Percentiles rank a stretch among this genome's conserved stretches.
phyloP scores from a whole-genome alignment of 202 grass and related monocot species.

The Setaria italica region DNA sequence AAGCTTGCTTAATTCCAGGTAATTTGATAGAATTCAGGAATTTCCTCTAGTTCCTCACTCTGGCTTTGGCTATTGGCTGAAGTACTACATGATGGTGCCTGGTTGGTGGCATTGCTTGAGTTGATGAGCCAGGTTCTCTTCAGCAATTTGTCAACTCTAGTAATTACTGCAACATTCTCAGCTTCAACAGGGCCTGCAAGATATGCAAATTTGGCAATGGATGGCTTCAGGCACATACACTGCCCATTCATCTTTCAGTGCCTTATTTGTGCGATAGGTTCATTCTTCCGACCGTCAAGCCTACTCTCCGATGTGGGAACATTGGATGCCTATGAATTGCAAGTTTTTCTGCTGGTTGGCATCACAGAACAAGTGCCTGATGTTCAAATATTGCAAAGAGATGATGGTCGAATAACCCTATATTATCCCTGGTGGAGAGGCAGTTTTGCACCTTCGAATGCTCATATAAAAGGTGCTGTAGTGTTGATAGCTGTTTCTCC shows the following conservation, averaged over 20 bases:
- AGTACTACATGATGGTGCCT: not conserved
- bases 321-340: not conserved
- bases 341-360: not conserved
- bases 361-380: not conserved
- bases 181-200: not conserved
- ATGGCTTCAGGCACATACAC: not conserved
- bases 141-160: not conserved
- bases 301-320: not conserved
- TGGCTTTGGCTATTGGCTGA: not conserved
- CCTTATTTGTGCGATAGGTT: not conserved
- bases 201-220: not conserved
- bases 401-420: not conserved
- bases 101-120: not conserved
- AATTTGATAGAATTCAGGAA: not conserved
- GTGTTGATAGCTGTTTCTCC: not conserved
- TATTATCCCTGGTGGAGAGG: not conserved
- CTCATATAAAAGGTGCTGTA: not conserved
- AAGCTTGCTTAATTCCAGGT: no score
- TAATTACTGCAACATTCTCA: not conserved
- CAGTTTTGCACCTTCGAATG: not conserved
- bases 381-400: not conserved
- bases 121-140: not conserved
- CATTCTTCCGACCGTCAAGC: not conserved
- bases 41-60: not conserved
- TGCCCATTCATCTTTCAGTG: not conserved